Evolutionary conservation across 202 grass and related monocot genomes (phyloP).

Genomic region (Carex arenaria): DNA sequence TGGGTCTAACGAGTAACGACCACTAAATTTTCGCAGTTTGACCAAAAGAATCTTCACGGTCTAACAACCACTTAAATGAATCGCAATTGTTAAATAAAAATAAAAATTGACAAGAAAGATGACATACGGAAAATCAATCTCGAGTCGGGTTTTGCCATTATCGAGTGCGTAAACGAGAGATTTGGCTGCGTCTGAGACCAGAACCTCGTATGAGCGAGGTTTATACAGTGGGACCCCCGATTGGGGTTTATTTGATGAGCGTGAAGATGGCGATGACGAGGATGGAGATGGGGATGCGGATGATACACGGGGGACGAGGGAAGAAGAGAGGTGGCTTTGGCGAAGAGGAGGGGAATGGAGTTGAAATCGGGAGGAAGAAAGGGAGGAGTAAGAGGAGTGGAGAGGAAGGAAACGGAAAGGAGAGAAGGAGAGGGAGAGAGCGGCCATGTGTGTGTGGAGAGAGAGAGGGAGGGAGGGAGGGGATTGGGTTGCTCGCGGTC

Average conservation of each 20-base stretch:
- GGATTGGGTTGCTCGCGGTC: background rate
- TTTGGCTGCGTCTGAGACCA: constrained; percentile 75
- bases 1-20: too few species aligned
- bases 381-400: background rate
- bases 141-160: constrained; percentile 70
- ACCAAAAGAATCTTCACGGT: background rate
- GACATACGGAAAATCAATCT: constrained; percentile 89
- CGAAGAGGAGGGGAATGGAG: background rate
- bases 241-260: constrained; percentile 17
- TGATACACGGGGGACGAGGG: background rate
- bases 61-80: background rate
- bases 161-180: constrained; percentile 75
- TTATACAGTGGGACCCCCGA: constrained; percentile 76
- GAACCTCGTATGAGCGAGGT: constrained; percentile 80
- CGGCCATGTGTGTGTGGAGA: background rate
- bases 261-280: background rate
- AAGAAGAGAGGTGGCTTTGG: constrained; percentile 1
- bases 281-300: background rate
- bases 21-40: background rate
- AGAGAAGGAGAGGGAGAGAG: background rate
- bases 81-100: background rate
- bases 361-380: background rate
- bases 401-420: background rate
- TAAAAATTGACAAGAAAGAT: background rate
- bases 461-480: background rate